Evolutionary conservation across 768 basidiomycete genomes (phyloP).

Genomic region (Butyriboletus loyo): DNA sequence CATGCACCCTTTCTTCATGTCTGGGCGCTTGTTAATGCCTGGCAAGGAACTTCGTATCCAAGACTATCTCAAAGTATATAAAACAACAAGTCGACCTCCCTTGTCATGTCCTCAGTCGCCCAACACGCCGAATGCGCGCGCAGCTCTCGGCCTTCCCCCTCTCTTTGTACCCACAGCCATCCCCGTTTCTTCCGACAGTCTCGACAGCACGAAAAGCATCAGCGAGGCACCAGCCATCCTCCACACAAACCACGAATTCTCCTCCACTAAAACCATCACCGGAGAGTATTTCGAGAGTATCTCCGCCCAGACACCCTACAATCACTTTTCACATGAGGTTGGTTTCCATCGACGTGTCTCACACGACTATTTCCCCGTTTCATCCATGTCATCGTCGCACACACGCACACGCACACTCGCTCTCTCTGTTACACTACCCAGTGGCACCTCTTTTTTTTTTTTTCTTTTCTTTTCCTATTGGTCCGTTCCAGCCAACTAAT

Average conservation of each 20-base stretch:
- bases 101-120: conserved; percentile 48
- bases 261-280: conserved; percentile 18
- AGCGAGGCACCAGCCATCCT: conserved; percentile 4
- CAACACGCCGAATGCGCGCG: conserved; percentile 40
- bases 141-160: conserved; percentile 45
- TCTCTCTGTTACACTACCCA: neutral
- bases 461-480: conserved; percentile 2
- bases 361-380: neutral
- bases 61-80: conserved; percentile 53
- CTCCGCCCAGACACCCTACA: conserved; percentile 35
- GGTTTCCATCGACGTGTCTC: conserved; percentile 13
- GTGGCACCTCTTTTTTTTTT: conserved; percentile 3
- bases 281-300: conserved; percentile 38
- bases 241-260: conserved; percentile 25
- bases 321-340: conserved; percentile 42
- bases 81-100: conserved; percentile 45
- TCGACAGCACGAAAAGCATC: neutral
- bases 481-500: conserved; percentile 9
- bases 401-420: neutral
- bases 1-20: neutral
- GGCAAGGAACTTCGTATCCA: conserved; percentile 51
- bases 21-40: neutral
- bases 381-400: neutral
- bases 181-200: conserved; percentile 6
- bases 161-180: conserved; percentile 46